Percentiles rank a stretch among this genome's conserved stretches.
phyloP scores from a whole-genome alignment of 2,329 filamentous ascomycete genomes.

The Phaeoacremonium minimum region DNA sequence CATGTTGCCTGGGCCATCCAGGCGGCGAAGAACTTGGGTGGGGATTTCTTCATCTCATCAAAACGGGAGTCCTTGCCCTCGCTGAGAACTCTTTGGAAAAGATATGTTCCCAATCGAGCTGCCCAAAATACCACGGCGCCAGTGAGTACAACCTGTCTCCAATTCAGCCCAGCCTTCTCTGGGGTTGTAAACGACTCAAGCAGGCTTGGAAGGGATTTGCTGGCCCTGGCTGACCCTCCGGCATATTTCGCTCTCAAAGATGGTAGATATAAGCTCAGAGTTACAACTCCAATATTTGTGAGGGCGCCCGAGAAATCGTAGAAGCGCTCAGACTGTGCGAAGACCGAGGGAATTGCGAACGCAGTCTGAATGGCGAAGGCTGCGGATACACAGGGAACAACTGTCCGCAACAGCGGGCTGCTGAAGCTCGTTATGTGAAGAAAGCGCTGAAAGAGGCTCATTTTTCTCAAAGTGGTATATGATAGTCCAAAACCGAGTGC shows the following conservation, averaged over 20 bases:
- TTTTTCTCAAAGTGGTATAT: no score
- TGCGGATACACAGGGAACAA: slow-evolving; percentile 57
- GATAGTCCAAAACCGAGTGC: no score
- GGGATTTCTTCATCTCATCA: slow-evolving; percentile 31
- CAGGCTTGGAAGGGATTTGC: slow-evolving; percentile 36
- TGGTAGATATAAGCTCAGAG: slow-evolving; percentile 57
- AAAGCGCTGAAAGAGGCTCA: slow-evolving; percentile 37
- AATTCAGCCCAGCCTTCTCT: slow-evolving; percentile 45
- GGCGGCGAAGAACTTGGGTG: slow-evolving; percentile 27
- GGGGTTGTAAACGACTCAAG: slow-evolving; percentile 36
- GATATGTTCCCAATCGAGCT: slow-evolving; percentile 59
- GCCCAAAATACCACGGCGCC: slow-evolving; percentile 51
- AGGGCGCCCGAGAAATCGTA: slow-evolving; percentile 65
- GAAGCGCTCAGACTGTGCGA: slow-evolving; percentile 58
- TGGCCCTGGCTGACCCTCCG: slow-evolving; percentile 29
- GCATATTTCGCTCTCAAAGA: slow-evolving; percentile 50
- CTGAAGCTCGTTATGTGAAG: slow-evolving; percentile 58
- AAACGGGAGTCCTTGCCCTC: slow-evolving; percentile 54
- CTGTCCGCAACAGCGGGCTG: slow-evolving; percentile 56
- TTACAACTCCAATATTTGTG: slow-evolving; percentile 62
- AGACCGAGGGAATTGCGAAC: slow-evolving; percentile 58
- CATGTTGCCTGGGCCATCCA: slow-evolving; percentile 58
- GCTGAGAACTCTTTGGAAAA: slow-evolving; percentile 56
- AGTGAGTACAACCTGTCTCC: slow-evolving; percentile 45
- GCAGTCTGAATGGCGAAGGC: slow-evolving; percentile 61